Evolutionary conservation across 768 basidiomycete genomes (phyloP).

Genomic region (Leccinellum rugosiceps): DNA sequence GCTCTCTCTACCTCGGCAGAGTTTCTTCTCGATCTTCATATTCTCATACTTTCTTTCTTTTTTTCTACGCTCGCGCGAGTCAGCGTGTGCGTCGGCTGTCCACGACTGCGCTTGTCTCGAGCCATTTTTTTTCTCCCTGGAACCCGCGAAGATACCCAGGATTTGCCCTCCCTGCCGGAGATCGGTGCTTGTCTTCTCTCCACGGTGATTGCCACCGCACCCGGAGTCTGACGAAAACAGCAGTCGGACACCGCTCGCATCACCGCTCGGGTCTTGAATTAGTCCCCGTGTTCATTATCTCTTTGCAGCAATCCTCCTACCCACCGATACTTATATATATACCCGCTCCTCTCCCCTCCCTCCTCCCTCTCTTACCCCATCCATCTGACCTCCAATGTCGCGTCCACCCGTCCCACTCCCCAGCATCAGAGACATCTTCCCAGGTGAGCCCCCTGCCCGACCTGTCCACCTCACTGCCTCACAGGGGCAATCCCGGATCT

Average conservation of each 20-base stretch:
- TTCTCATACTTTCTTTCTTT: too few relatives aligned
- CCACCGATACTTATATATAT: conserved; percentile 9
- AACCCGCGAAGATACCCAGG: conserved; percentile 21
- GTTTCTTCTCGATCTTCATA: too few relatives aligned
- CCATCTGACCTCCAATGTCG: conserved; percentile 13
- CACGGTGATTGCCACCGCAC: conserved; percentile 26
- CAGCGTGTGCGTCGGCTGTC: neutral
- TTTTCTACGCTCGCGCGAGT: neutral
- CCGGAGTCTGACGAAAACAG: conserved; percentile 5
- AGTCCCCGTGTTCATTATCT: conserved; percentile 18
- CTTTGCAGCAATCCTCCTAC: conserved; percentile 8
- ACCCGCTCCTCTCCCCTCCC: neutral
- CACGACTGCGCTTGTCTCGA: neutral
- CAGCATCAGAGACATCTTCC: conserved; percentile 55
- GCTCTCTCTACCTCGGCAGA: too few relatives aligned
- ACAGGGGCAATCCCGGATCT: conserved; percentile 7
- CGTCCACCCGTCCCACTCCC: conserved; percentile 38
- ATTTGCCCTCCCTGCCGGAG: conserved; percentile 23
- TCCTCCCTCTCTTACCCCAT: neutral
- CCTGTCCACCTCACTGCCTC: neutral
- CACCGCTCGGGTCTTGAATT: conserved; percentile 21
- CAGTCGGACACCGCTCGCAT: conserved; percentile 8
- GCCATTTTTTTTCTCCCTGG: neutral
- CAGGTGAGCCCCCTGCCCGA: conserved; percentile 33
- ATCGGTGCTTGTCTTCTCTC: conserved; percentile 11